Percentiles rank a stretch among this genome's conserved stretches.
phyloP scores from a whole-genome alignment of 805 yeast species.

The Saccharomycopsis sp. region DNA sequence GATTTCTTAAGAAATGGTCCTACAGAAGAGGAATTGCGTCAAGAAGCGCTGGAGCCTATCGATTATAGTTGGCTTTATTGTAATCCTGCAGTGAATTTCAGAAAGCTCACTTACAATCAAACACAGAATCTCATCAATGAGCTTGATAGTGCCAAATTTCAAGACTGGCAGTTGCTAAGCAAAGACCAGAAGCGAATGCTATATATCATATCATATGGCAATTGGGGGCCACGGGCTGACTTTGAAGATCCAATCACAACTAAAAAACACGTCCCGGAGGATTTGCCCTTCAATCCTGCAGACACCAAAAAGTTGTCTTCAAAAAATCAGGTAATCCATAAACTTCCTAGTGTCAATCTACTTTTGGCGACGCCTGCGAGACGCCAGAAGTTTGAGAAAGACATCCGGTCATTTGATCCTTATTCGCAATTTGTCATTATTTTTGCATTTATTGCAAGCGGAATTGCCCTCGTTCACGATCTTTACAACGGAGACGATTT shows the following conservation, averaged over 20 bases:
- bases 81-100: slow-evolving; percentile 31
- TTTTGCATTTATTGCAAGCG: slow-evolving; percentile 38
- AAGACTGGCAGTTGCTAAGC: slow-evolving; percentile 49
- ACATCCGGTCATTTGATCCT: slow-evolving; percentile 48
- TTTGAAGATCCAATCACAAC: slow-evolving; percentile 32
- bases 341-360: slow-evolving; percentile 34
- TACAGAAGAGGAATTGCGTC: slow-evolving; percentile 10
- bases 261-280: slow-evolving; percentile 37
- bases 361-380: slow-evolving; percentile 40
- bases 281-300: slow-evolving; percentile 45
- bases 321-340: slow-evolving; percentile 24
- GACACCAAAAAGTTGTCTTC: slow-evolving; percentile 23
- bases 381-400: slow-evolving; percentile 37
- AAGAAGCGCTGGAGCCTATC: slow-evolving; percentile 41
- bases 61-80: slow-evolving; percentile 38
- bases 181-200: slow-evolving; percentile 46
- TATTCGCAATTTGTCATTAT: slow-evolving; percentile 48
- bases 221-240: slow-evolving; percentile 63
- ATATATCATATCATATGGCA: slow-evolving; percentile 60
- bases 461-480: slow-evolving; percentile 32
- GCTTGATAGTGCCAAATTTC: slow-evolving; percentile 36
- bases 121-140: slow-evolving; percentile 51
- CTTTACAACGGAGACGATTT: background rate
- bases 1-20: slow-evolving; percentile 26
- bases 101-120: slow-evolving; percentile 40